Base-by-base conservation (phyloP, 2,329 filamentous ascomycete genomes). In the Colletotrichum destructivum region DNA sequence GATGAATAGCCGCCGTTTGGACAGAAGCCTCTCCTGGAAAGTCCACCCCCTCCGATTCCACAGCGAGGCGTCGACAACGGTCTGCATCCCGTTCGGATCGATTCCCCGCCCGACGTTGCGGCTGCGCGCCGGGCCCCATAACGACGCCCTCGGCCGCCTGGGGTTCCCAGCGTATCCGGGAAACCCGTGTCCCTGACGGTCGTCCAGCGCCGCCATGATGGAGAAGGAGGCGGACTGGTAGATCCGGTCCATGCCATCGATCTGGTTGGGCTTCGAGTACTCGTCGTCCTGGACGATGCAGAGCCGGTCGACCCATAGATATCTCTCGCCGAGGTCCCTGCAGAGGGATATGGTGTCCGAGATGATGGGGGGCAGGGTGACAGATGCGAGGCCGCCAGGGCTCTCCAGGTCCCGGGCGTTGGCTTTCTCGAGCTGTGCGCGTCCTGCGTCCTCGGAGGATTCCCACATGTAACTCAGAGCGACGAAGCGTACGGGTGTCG, bases 271-370 rank as follows among this genome's bases (percentile, higher is more conserved):
- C 73, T 80, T 81, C 69, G 83, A 81, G 18, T 75, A 75, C 21
- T 78, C 76, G 64, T 85, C 82, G 67, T 85, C 83, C 71, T 87
- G 85, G 2, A 84, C 77, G 63, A 85, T 83, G 68, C 83, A 85
- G 51, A 85, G 76, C 52, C 80, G 78, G 69, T 87, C 85, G 26
- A 86, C 81, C 85, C 85, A 87, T 18, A 87, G 76, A 69, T 83
- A 81, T 0, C 80, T 78, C 26, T 84, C 78, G 1, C 81, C 81
- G 5, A 86, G 77, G 75, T 83, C 84, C 66, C 79, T 81, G 18
- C 82, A 79, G 11, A 85, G 76, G 79, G 81, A 82, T 63, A 85
- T 83, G 65, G 83, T 83, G 67, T 84, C 83, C n/a, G 80, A 62
- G 64, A 85, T 82, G 2, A 83, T 83, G 46, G 80, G 78, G 16